A percentile compares a stretch with the other conserved stretches of the same genome.
These are phyloP conservation scores for Phaeosphaeria sp. DNA, from an alignment of 2,329 filamentous ascomycete genomes.

Conservation along the genomic window DNA sequence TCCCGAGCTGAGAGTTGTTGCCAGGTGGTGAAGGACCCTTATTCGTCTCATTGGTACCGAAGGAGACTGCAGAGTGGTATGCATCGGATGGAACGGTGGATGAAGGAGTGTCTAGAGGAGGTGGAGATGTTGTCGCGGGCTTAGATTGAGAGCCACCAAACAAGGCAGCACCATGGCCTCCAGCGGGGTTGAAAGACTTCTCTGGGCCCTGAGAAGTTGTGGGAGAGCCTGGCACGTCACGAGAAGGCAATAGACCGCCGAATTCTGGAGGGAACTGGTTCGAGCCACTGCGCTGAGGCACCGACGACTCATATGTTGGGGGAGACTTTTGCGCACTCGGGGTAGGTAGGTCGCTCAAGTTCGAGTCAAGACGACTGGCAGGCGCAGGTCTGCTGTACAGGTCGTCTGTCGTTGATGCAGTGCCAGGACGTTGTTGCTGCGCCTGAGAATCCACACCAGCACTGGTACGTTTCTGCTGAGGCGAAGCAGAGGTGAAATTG, in stretches of 20 bases:
- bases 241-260: constrained; percentile 62
- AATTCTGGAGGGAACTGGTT: constrained; percentile 63
- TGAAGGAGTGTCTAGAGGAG: constrained; percentile 48
- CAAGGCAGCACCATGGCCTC: constrained; percentile 49
- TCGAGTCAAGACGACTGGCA: constrained; percentile 45
- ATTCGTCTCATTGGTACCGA: constrained; percentile 43
- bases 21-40: constrained; percentile 35
- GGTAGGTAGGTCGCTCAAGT: constrained; percentile 55
- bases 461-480: constrained; percentile 43
- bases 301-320: constrained; percentile 60
- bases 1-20: constrained; percentile 48
- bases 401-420: constrained; percentile 35
- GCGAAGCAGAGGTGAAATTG: constrained; percentile 76
- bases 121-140: constrained; percentile 45
- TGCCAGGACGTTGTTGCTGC: constrained; percentile 34
- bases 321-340: constrained; percentile 65
- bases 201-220: constrained; percentile 46
- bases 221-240: constrained; percentile 59
- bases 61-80: constrained; percentile 51
- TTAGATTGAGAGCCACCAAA: constrained; percentile 49
- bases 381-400: constrained; percentile 43
- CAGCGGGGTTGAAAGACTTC: constrained; percentile 45
- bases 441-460: constrained; percentile 32
- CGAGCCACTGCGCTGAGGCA: constrained; percentile 45
- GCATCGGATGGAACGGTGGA: constrained; percentile 52